phyloP scores from a whole-genome alignment of 768 basidiomycete genomes.

The Russula brevipes region DNA sequence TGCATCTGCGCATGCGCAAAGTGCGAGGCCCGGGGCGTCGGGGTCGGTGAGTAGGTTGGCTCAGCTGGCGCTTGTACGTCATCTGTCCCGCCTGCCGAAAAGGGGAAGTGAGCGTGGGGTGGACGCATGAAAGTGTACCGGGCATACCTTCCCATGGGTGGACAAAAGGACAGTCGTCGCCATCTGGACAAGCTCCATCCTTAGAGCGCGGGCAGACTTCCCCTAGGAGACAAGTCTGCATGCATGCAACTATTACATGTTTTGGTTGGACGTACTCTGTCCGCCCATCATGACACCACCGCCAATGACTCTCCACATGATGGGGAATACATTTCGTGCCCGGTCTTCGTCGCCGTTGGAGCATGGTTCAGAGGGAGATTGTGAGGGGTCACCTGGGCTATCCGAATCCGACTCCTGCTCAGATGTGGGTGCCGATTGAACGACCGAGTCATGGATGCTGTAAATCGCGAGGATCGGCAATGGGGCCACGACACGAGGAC shows the following conservation, averaged over 20 bases:
- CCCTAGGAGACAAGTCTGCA: slow-evolving; percentile 22
- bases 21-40: slow-evolving; percentile 15
- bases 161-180: slow-evolving; percentile 29
- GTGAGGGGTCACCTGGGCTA: not conserved
- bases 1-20: slow-evolving; percentile 1
- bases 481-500: not conserved
- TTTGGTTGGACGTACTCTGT: slow-evolving; percentile 24
- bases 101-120: not conserved
- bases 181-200: slow-evolving; percentile 29
- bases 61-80: slow-evolving; percentile 3
- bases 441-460: slow-evolving; percentile 16
- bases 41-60: not conserved
- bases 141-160: slow-evolving; percentile 27
- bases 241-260: not conserved
- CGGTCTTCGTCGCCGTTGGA: not conserved
- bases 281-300: slow-evolving; percentile 68
- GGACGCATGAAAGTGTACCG: not conserved
- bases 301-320: slow-evolving; percentile 73
- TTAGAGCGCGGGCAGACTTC: slow-evolving; percentile 29
- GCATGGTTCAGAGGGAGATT: not conserved
- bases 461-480: not conserved
- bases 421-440: not conserved
- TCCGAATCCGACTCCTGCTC: not conserved
- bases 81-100: not conserved
- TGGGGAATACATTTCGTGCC: slow-evolving; percentile 49